Conservation (phyloP, 2,329 filamentous ascomycete species). For the Trichophyton rubrum region DNA sequence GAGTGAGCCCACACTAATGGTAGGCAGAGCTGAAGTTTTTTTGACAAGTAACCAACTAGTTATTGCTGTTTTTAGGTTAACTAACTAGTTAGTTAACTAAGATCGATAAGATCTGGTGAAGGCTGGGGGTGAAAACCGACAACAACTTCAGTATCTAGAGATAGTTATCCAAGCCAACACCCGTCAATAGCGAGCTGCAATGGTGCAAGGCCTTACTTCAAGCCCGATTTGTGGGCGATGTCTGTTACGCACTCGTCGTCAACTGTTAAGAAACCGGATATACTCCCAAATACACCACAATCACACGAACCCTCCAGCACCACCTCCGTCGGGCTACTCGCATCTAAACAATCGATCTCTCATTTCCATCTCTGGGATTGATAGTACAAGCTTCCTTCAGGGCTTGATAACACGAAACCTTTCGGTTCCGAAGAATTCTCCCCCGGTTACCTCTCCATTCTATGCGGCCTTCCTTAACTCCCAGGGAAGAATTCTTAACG, state of each 20-base stretch:
- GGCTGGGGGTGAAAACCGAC: neutral
- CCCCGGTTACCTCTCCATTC: conserved; percentile 40
- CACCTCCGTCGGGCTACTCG: conserved; percentile 36
- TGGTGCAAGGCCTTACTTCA: conserved; percentile 20
- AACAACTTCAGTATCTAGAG: neutral
- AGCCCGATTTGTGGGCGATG: conserved; percentile 22
- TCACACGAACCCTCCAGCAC: conserved; percentile 18
- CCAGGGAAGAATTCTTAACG: conserved; percentile 69
- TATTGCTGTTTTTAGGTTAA: too few species aligned
- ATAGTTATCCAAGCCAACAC: too few species aligned
- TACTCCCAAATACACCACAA: neutral
- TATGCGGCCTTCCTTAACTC: conserved; percentile 83
- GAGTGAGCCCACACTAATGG: too few species aligned
- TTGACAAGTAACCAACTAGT: too few species aligned
- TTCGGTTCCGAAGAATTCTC: conserved; percentile 27
- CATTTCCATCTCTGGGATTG: conserved; percentile 64
- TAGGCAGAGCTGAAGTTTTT: too few species aligned
- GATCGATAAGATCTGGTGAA: neutral
- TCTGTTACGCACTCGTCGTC: conserved; percentile 15
- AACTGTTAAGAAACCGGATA: conserved; percentile 22
- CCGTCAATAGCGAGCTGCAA: conserved; percentile 14
- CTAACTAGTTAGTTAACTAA: too few species aligned
- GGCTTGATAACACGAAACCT: conserved; percentile 71
- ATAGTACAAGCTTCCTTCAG: conserved; percentile 75
- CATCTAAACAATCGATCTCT: conserved; percentile 60